A percentile compares a stretch with the other conserved stretches of the same genome.
phyloP scores from a whole-genome alignment of 805 yeast genomes.

The Yarrowia deformans region DNA sequence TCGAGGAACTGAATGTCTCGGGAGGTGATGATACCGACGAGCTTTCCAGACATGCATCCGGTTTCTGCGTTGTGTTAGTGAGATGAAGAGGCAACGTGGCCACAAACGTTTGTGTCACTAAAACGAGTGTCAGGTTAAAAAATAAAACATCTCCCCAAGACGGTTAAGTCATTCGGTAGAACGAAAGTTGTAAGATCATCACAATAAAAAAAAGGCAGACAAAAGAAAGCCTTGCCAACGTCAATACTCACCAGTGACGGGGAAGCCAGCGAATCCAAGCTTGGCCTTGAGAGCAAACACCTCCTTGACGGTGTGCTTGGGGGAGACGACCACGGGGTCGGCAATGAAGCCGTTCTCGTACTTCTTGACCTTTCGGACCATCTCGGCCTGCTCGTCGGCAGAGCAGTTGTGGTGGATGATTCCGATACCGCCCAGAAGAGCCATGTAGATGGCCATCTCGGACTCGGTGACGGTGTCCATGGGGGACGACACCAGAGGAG shows the following conservation, averaged over 20 bases:
- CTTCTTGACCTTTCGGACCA: slow-evolving; percentile 96
- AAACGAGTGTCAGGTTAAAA: slow-evolving; percentile 3
- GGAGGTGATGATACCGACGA: slow-evolving; percentile 93
- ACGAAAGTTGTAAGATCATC: slow-evolving; percentile 88
- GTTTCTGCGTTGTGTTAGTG: slow-evolving; percentile 59
- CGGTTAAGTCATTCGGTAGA: slow-evolving; percentile 99
- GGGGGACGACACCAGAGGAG: slow-evolving; percentile 97
- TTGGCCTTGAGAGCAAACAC: slow-evolving; percentile 71
- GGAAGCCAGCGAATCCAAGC: slow-evolving; percentile 96
- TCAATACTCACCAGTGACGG: slow-evolving; percentile 98
- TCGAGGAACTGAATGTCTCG: slow-evolving; percentile 97
- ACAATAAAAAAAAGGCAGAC: slow-evolving; percentile 29
- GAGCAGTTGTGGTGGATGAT: slow-evolving; percentile 97
- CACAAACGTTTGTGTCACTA: not conserved
- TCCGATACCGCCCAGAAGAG: slow-evolving; percentile 98
- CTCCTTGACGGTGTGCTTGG: slow-evolving; percentile 78
- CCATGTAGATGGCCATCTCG: slow-evolving; percentile 98
- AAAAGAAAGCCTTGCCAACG: no score
- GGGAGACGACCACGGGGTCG: slow-evolving; percentile 87
- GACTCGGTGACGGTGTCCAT: slow-evolving; percentile 99
- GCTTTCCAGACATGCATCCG: slow-evolving; percentile 87
- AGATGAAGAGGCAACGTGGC: no score
- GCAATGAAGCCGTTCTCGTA: slow-evolving; percentile 97
- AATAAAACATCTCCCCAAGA: slow-evolving; percentile 79
- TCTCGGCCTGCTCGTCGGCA: slow-evolving; percentile 96